Evolutionary conservation across 495 filamentous ascomycete genomes (phyloP), one percentile per base, ranked within the genome.

Genomic region (Trichoderma orchidacearum): DNA sequence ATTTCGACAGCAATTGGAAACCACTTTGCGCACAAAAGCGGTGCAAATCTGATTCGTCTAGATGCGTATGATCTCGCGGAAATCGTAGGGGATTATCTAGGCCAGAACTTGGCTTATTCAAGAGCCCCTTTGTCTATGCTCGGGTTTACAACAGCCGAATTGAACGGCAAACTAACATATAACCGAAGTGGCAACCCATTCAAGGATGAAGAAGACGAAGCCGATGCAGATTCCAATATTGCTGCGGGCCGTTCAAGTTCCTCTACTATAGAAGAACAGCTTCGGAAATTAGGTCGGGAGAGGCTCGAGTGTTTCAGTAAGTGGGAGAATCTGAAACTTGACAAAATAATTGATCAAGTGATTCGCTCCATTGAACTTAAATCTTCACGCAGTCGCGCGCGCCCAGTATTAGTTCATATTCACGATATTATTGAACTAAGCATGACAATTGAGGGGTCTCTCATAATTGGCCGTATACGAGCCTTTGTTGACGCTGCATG

Each of bases 21-120:
- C 13, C 63, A 75, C 23, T 68, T 87, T 30, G 85, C 89, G 1
- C 63, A 69, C 11, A 73, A 80, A 17, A 57, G 85, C 12, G 69
- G 72, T 30, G 84, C 90, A n/a, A 87, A 97, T 66, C 64, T 96
- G 5, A 71, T 98, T 31, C 78, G 80, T 23, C 68, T 98, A 13
- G 82, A 86, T 67, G 83, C 90, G 13, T 83, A 86, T 59, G 87
- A 90, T 65, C 76, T 98, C 59, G 86, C 89, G 13, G 76, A 90
- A 56, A 72, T 97, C 36, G 79, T 86, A 36, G 86, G 83, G 29
- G 78, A 84, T 60, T 88, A 87, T 64, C 58, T 88, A 23, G 80
- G 85, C 34, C 88, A 94, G 63, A 75, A 75, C 52, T 38, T 66
- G 36, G 68, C 68, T 27, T 75, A 66, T 65, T 71, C 57, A 18